These are phyloP conservation scores for Debaryomyces hansenii DNA, from an alignment of 805 yeast genomes.

Conservation along the genomic window DNA sequence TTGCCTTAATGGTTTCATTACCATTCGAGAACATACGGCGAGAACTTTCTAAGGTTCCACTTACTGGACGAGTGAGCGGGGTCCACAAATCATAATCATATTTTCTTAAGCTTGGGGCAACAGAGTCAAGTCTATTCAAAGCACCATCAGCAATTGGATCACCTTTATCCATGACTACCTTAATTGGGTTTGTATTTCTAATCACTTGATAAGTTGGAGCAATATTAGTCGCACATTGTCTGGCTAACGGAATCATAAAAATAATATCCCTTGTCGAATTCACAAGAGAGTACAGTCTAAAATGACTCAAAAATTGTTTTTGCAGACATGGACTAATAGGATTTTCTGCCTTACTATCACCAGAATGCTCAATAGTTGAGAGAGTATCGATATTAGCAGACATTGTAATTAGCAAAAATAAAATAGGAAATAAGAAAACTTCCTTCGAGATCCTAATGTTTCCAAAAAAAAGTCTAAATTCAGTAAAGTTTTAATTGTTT, in stretches of 20 bases:
- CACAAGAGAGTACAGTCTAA: constrained; percentile 50
- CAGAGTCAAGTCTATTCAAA: constrained; percentile 57
- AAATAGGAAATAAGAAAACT: background rate
- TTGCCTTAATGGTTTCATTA: constrained; percentile 9
- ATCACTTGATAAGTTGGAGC: constrained; percentile 23
- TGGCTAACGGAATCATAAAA: constrained; percentile 36
- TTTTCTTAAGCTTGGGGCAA: constrained; percentile 60
- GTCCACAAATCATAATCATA: constrained; percentile 49
- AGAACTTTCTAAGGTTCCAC: constrained; percentile 23
- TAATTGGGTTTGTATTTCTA: constrained; percentile 31
- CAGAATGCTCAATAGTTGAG: background rate
- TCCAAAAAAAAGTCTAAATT: background rate
- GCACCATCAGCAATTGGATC: constrained; percentile 50
- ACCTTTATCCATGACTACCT: constrained; percentile 53
- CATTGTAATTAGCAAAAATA: constrained; percentile 3
- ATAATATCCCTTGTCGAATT: constrained; percentile 37
- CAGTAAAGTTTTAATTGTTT: background rate
- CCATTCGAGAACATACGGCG: constrained; percentile 7
- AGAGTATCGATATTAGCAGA: background rate
- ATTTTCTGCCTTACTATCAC: background rate
- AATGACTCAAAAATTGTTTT: constrained; percentile 25
- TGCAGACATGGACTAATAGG: constrained; percentile 1
- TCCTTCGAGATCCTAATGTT: background rate
- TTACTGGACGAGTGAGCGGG: constrained; percentile 53
- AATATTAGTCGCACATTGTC: constrained; percentile 27